Percentiles rank a stretch among this genome's conserved stretches.
Evolutionary conservation across 2,329 filamentous ascomycete genomes (phyloP).

Genomic region (Xylaria sp.): DNA sequence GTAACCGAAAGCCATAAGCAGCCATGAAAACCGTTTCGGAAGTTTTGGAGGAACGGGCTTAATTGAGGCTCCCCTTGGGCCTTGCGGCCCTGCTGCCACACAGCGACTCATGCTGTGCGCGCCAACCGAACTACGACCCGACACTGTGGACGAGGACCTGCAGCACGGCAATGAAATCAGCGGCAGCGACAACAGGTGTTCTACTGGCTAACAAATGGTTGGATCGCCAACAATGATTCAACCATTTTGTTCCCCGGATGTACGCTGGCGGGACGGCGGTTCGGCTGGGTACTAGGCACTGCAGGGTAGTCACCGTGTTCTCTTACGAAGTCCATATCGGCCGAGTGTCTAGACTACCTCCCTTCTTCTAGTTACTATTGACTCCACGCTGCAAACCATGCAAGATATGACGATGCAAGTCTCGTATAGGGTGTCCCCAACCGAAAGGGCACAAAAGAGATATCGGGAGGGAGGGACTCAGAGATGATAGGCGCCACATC

Average conservation of each 20-base stretch:
- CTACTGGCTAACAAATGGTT: slow-evolving; percentile 2
- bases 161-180: slow-evolving; percentile 19
- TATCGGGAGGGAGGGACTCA: neutral
- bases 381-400: neutral
- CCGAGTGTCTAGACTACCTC: neutral
- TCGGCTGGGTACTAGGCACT: no score
- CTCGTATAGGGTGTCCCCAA: neutral
- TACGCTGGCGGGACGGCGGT: neutral
- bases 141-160: slow-evolving; percentile 35
- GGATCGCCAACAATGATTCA: no score
- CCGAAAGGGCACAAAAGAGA: slow-evolving; percentile 2
- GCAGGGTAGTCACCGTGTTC: no score
- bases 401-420: neutral
- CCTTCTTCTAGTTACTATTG: neutral
- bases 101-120: slow-evolving; percentile 37
- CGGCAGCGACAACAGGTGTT: neutral
- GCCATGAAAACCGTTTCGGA: slow-evolving; percentile 38
- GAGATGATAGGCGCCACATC: slow-evolving; percentile 15
- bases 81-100: slow-evolving; percentile 30
- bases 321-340: no score
- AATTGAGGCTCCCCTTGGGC: slow-evolving; percentile 37
- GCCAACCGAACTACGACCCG: slow-evolving; percentile 37
- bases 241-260: no score
- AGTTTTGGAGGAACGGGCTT: slow-evolving; percentile 25
- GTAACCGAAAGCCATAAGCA: slow-evolving; percentile 41